phyloP scores from a whole-genome alignment of 1,284 basidiomycete genomes.

The Ustilago curta region DNA sequence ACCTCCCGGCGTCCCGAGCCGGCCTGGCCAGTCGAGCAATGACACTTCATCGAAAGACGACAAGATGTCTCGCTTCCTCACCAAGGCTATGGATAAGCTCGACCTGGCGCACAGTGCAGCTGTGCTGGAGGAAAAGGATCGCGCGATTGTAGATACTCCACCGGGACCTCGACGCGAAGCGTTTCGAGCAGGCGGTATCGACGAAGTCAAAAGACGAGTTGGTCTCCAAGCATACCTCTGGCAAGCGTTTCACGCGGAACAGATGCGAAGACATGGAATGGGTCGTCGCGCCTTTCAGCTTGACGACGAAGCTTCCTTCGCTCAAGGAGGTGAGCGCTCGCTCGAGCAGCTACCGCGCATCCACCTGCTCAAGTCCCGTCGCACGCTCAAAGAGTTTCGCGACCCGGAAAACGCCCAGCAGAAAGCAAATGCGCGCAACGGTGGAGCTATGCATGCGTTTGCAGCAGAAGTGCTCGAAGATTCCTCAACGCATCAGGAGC shows the following conservation, averaged over 20 bases:
- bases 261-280: constrained; percentile 55
- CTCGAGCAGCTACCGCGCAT: constrained; percentile 38
- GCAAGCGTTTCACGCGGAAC: constrained; percentile 58
- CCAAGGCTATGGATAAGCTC: constrained; percentile 27
- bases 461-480: constrained; percentile 39
- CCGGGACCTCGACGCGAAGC: constrained; percentile 25
- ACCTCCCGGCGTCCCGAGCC: constrained; percentile 9
- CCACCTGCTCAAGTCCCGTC: constrained; percentile 41
- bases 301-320: constrained; percentile 29
- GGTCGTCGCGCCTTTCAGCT: constrained; percentile 48
- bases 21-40: not conserved
- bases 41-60: constrained; percentile 1
- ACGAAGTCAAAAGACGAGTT: constrained; percentile 44
- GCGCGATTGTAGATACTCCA: constrained; percentile 38
- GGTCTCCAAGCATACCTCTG: constrained; percentile 55
- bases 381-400: constrained; percentile 42
- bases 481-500: constrained; percentile 21
- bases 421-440: constrained; percentile 35
- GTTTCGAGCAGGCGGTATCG: constrained; percentile 24
- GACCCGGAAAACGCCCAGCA: constrained; percentile 57
- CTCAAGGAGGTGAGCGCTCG: not conserved
- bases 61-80: constrained; percentile 26
- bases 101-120: constrained; percentile 4
- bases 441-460: constrained; percentile 51
- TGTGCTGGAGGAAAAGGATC: constrained; percentile 10